phyloP scores from a whole-genome alignment of 306 rosid species.

The Medicago arabica region DNA sequence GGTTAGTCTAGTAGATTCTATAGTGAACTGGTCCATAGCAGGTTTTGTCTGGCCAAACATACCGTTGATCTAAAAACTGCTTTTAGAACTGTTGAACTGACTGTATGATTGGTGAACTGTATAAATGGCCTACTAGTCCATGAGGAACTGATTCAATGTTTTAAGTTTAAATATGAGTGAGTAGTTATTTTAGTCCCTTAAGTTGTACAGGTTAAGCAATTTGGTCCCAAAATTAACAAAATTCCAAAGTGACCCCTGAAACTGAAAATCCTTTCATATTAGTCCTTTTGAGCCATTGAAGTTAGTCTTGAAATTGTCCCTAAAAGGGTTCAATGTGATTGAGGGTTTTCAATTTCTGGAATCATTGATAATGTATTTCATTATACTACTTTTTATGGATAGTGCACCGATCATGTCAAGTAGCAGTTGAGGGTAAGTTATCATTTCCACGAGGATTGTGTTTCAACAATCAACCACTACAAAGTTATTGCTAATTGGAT shows the following conservation, averaged over 20 bases:
- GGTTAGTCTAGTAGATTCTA: background rate
- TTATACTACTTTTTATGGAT: background rate
- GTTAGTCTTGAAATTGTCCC: background rate
- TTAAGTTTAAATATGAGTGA: background rate
- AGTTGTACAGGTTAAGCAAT: constrained; percentile 1
- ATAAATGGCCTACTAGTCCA: background rate
- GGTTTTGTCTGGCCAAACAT: constrained; percentile 6
- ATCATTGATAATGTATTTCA: constrained; percentile 17
- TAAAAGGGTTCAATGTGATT: constrained; percentile 3
- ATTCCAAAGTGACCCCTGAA: background rate
- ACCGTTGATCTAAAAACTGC: background rate
- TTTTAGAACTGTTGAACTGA: background rate
- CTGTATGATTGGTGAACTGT: background rate
- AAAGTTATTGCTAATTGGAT: background rate
- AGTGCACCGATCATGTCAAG: background rate
- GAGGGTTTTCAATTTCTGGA: background rate
- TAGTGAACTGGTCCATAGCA: background rate
- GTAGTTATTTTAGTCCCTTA: background rate
- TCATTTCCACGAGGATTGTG: background rate
- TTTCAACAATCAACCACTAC: background rate
- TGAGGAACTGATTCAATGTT: background rate
- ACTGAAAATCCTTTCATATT: background rate
- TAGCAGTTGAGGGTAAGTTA: background rate
- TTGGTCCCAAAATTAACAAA: constrained; percentile 12
- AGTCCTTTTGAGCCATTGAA: background rate